Conservation (phyloP, 1,284 basidiomycete genomes). For the Papiliotrema flavescens region DNA sequence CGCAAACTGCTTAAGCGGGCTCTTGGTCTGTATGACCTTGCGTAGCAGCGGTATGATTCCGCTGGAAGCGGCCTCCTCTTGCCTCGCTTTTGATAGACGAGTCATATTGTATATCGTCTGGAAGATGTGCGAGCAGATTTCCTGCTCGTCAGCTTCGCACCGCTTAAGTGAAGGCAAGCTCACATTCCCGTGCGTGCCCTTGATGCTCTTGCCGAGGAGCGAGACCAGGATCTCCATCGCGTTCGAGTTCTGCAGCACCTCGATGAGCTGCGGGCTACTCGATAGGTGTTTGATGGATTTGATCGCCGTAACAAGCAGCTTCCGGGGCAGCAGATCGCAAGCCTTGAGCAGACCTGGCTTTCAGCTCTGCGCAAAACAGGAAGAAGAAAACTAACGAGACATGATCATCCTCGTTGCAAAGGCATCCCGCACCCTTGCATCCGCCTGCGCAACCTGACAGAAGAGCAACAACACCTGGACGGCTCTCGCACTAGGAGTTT, state of each 20-base stretch:
- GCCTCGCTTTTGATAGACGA: slow-evolving; percentile 84
- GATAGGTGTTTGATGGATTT: slow-evolving; percentile 95
- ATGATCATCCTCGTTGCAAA: slow-evolving; percentile 85
- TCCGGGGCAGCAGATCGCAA: slow-evolving; percentile 75
- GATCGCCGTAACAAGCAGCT: slow-evolving; percentile 80
- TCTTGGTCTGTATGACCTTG: slow-evolving; percentile 77
- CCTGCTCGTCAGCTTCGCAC: slow-evolving; percentile 53
- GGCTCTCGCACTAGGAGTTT: slow-evolving; percentile 79
- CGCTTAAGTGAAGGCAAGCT: slow-evolving; percentile 24
- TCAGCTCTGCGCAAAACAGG: slow-evolving; percentile 4
- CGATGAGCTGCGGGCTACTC: slow-evolving; percentile 82
- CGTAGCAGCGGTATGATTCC: slow-evolving; percentile 90
- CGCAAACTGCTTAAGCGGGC: slow-evolving; percentile 93
- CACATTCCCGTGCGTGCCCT: slow-evolving; percentile 76
- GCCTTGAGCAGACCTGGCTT: slow-evolving; percentile 71
- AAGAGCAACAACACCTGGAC: slow-evolving; percentile 88
- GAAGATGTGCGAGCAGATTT: slow-evolving; percentile 77
- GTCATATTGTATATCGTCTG: slow-evolving; percentile 94
- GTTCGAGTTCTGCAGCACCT: slow-evolving; percentile 93
- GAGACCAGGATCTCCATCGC: slow-evolving; percentile 84
- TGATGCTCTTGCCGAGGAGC: slow-evolving; percentile 75
- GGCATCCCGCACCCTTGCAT: slow-evolving; percentile 85
- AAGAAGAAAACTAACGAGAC: slow-evolving; percentile 60
- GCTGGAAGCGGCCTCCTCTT: slow-evolving; percentile 94
- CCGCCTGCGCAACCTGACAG: slow-evolving; percentile 90